Evolutionary conservation across 495 filamentous ascomycete species (phyloP), one percentile per base, ranked within the genome.

Genomic region (Penicillium alfredii): DNA sequence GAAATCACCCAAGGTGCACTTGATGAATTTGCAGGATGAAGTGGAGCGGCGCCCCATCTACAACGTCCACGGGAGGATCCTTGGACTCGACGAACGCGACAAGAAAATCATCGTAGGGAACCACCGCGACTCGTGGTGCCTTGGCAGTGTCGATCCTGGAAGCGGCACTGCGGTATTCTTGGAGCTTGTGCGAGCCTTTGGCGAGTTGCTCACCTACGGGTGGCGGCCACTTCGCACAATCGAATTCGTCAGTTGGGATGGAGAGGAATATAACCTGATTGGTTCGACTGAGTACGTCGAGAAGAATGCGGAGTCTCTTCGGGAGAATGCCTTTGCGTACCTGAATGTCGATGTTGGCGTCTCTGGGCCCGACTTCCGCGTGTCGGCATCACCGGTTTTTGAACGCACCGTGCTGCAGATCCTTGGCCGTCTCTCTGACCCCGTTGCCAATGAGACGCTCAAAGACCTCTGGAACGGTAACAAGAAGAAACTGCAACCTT

Each of bases 251-350:
- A 93, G 84, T 24, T 98, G 93, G 92, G 92, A 98, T 55, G 92
- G 72, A 18, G 81, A 81, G 48, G 87, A 89, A 58, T 96, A 94
- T 62, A 97, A 97, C 57, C 58, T 90, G 21, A 88, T 96, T 35
- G 92, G 92, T 9, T 92, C 86, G 7, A 97, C 93, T 13, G 93
- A 98, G 55, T 88, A 86, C 47, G 90, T 97, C 23, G 92, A 98
- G 64, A 73, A 73, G 13, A 61, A 73, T 33, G 53, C 77, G 6
- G 72, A 78, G 3, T 50, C 61, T 10, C 63, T 86, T 5, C 79
- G 79, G 5, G 53, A 61, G 9, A 60, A 82, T 49, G 82, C 68
- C 0, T 74, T 86, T 32, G 89, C 86, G 5, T 98, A 98, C 56
- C 66, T 98, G 42, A 98, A 98, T 54, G 80, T 98, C 29, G 93